Evolutionary conservation across 192 early-diverging fungal species (phyloP).

Genomic region (Dispira simplex): DNA sequence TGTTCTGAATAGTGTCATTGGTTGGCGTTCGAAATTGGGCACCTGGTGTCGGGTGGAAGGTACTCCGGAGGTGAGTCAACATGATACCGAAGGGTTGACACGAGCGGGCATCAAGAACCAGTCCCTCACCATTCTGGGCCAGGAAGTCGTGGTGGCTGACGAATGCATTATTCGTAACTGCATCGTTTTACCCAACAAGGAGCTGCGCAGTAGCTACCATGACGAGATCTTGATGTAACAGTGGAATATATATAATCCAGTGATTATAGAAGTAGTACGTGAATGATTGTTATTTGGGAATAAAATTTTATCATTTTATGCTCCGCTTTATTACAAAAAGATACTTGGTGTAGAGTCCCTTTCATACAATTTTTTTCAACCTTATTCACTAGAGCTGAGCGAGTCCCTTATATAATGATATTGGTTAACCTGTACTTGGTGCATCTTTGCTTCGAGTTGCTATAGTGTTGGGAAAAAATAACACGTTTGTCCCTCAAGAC

Average conservation of each 20-base stretch:
- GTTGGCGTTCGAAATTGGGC: constrained; percentile 89
- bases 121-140: constrained; percentile 80
- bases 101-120: constrained; percentile 82
- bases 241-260: not conserved
- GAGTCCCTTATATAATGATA: no score
- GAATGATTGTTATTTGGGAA: no score
- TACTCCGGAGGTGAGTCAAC: constrained; percentile 37
- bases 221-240: constrained; percentile 89
- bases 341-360: no score
- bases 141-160: constrained; percentile 83
- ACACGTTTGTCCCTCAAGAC: no score
- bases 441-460: no score
- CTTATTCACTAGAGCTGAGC: no score
- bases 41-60: constrained; percentile 91
- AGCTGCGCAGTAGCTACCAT: constrained; percentile 74
- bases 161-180: constrained; percentile 93
- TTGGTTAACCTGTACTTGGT: no score
- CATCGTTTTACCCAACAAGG: constrained; percentile 96
- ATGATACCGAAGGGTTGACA: constrained; percentile 62
- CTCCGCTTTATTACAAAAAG: no score
- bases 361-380: no score
- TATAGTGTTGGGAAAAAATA: no score
- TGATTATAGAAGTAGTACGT: no score
- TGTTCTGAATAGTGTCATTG: constrained; percentile 77
- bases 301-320: no score